These are phyloP conservation scores for Usnea hakonensis DNA, from an alignment of 495 filamentous ascomycete species.

Conservation along the genomic window DNA sequence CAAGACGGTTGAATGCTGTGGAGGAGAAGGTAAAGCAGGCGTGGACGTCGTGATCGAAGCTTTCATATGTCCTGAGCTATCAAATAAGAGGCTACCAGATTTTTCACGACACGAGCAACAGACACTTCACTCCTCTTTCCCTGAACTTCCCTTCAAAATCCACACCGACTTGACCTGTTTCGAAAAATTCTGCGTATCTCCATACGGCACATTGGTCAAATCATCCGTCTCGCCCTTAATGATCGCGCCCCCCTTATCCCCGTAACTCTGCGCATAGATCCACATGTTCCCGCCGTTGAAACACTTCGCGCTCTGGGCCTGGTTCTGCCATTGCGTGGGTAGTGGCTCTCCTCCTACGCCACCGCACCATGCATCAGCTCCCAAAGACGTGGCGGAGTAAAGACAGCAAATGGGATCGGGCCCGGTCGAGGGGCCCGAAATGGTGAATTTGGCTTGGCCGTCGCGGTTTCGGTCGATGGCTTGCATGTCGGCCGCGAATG, in stretches of 20 bases:
- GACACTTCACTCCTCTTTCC: background rate
- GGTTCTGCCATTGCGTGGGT: slow-evolving; percentile 7
- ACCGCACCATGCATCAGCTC: slow-evolving; percentile 5
- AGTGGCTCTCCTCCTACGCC: slow-evolving; percentile 1
- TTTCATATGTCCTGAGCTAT: background rate
- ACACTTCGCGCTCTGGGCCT: slow-evolving; percentile 12
- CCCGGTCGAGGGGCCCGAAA: slow-evolving; percentile 1
- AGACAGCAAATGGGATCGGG: slow-evolving; percentile 14
- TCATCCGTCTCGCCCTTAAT: slow-evolving; percentile 11
- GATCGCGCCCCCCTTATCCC: slow-evolving; percentile 1
- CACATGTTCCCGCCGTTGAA: slow-evolving; percentile 1
- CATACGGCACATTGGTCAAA: slow-evolving; percentile 7
- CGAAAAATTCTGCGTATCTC: slow-evolving; percentile 9
- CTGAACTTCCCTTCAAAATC: background rate
- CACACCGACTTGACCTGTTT: slow-evolving; percentile 14
- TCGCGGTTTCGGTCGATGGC: slow-evolving; percentile 6
- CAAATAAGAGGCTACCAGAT: background rate
- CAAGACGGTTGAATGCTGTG: background rate
- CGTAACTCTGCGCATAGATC: slow-evolving; percentile 10
- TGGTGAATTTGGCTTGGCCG: slow-evolving; percentile 5
- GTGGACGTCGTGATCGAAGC: background rate
- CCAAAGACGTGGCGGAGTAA: slow-evolving; percentile 7
- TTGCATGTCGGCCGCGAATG: background rate
- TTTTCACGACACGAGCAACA: background rate
- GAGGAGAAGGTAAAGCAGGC: background rate